phyloP scores from a whole-genome alignment of 371 early-diverging fungal species.

The Sporodiniella umbellata region DNA sequence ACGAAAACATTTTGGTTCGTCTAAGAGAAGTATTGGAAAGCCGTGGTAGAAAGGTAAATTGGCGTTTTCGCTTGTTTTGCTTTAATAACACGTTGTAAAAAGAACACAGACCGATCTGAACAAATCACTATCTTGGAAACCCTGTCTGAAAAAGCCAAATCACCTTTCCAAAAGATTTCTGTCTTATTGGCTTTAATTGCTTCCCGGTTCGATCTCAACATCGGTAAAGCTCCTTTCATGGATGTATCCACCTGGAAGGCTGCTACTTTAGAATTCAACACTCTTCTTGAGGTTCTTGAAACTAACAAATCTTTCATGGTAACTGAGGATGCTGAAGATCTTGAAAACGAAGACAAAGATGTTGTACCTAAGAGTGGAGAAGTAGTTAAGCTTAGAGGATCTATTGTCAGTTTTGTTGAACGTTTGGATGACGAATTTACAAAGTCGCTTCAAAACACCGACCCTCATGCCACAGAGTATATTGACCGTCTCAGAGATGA shows the following conservation, averaged over 20 bases:
- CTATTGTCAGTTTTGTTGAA: conserved; percentile 85
- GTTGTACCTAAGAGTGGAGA: conserved; percentile 50
- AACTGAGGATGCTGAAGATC: conserved; percentile 63
- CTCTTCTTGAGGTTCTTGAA: conserved; percentile 74
- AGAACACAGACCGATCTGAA: conserved; percentile 86
- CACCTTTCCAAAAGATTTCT: conserved; percentile 80
- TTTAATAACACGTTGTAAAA: background rate
- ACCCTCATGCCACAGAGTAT: conserved; percentile 96
- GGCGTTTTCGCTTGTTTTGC: background rate
- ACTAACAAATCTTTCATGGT: conserved; percentile 56
- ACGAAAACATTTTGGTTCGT: conserved; percentile 80
- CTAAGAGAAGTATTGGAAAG: conserved; percentile 78
- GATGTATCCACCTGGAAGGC: conserved; percentile 77
- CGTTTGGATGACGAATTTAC: conserved; percentile 97
- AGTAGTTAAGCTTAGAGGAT: conserved; percentile 72
- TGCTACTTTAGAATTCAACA: conserved; percentile 69
- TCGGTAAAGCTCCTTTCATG: conserved; percentile 69
- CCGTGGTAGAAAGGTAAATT: conserved; percentile 86
- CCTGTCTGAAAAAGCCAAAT: conserved; percentile 64
- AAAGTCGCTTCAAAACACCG: conserved; percentile 90
- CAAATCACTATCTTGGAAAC: conserved; percentile 69
- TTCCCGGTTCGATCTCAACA: conserved; percentile 84
- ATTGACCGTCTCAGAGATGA: conserved; percentile 93
- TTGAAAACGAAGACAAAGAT: conserved; percentile 71
- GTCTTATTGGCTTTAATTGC: conserved; percentile 89